Conservation (phyloP, 169 alveolate species). For the Plasmodium berghei region DNA sequence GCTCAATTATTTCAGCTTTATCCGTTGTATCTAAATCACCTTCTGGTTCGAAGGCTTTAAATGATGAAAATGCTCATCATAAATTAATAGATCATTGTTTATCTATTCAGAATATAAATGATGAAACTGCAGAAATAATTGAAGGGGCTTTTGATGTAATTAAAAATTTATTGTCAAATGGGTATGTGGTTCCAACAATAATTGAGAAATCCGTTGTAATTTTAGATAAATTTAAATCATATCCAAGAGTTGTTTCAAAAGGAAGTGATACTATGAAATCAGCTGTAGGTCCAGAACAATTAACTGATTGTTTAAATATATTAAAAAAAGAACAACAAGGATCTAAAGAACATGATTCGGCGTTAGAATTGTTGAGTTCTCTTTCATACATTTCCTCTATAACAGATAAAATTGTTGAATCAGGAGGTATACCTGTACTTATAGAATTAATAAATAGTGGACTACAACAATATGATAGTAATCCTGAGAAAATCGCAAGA, state of each 20-base stretch:
- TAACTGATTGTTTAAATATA: slow-evolving; percentile 88
- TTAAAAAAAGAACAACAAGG: slow-evolving; percentile 89
- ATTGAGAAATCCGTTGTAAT: slow-evolving; percentile 75
- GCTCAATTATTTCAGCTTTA: slow-evolving; percentile 78
- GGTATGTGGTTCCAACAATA: slow-evolving; percentile 64
- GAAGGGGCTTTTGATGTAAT: slow-evolving; percentile 60
- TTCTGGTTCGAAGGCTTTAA: slow-evolving; percentile 79
- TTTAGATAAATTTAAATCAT: slow-evolving; percentile 83
- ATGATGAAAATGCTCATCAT: slow-evolving; percentile 79
- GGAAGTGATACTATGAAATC: slow-evolving; percentile 92
- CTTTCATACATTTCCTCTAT: slow-evolving; percentile 93
- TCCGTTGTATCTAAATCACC: slow-evolving; percentile 80
- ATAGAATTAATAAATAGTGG: slow-evolving; percentile 90
- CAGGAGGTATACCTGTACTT: slow-evolving; percentile 91
- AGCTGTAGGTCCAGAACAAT: slow-evolving; percentile 90
- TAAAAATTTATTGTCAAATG: slow-evolving; percentile 70
- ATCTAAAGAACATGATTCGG: slow-evolving; percentile 90
- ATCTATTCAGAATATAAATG: slow-evolving; percentile 55
- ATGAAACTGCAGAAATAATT: slow-evolving; percentile 68
- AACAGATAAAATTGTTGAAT: slow-evolving; percentile 91
- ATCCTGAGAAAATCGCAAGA: slow-evolving; percentile 86
- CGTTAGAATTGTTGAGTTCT: slow-evolving; percentile 90
- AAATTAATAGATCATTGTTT: slow-evolving; percentile 70
- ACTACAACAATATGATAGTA: slow-evolving; percentile 85
- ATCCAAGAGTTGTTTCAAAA: slow-evolving; percentile 81